phyloP scores from a whole-genome alignment of 2,329 filamentous ascomycete species.

The Diplodia intermedia region DNA sequence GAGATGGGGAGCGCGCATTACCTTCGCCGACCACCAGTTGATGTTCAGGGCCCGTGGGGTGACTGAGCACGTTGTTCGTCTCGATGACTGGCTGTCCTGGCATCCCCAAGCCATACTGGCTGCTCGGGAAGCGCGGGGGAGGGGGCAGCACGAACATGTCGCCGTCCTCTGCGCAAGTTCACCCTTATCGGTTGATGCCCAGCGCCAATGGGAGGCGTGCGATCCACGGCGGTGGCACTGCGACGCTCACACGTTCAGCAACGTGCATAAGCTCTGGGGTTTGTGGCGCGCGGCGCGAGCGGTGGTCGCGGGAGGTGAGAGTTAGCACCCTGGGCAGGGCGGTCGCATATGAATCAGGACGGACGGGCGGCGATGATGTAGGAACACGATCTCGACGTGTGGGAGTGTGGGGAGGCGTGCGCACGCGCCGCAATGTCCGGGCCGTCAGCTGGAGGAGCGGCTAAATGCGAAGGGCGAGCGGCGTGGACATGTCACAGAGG shows the following conservation, averaged over 20 bases:
- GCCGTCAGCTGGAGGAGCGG: conserved; percentile 27
- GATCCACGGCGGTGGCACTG: conserved; percentile 22
- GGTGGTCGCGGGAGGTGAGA: conserved; percentile 24
- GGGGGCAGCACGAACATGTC: conserved; percentile 32
- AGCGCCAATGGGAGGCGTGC: conserved; percentile 30
- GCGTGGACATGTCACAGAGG: conserved; percentile 13
- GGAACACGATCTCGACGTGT: conserved; percentile 26
- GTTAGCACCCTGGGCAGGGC: conserved; percentile 1
- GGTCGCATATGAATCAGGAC: conserved; percentile 21
- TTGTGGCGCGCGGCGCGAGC: conserved; percentile 9
- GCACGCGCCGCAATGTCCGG: conserved; percentile 31
- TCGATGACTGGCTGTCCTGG: conserved; percentile 68
- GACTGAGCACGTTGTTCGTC: conserved; percentile 87
- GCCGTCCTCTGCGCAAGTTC: conserved; percentile 14
- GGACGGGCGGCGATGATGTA: conserved; percentile 32
- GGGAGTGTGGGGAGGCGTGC: conserved; percentile 29
- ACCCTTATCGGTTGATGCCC: conserved; percentile 26
- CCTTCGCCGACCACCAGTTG: conserved; percentile 95
- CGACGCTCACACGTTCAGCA: conserved; percentile 17
- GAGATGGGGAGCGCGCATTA: conserved; percentile 47
- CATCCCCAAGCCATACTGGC: conserved; percentile 59
- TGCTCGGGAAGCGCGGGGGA: conserved; percentile 67
- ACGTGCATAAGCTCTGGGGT: conserved; percentile 27
- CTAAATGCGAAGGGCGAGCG: conserved; percentile 30
- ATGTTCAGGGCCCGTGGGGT: conserved; percentile 81